These are phyloP conservation scores for Backusella morwellensis DNA, from an alignment of 192 early-diverging fungal genomes.

Conservation along the genomic window DNA sequence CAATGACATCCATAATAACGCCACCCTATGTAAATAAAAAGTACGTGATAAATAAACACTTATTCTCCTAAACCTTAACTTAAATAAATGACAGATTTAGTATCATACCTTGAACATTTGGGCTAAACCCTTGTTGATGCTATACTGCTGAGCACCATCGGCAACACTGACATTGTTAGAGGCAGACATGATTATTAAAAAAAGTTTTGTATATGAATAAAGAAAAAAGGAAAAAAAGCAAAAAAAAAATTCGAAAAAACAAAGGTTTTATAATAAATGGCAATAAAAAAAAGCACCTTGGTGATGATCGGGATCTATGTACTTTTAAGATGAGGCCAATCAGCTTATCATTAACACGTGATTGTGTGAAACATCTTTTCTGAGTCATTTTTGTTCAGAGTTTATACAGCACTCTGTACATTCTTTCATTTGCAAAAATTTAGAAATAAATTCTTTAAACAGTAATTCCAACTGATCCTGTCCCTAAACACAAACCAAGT, in stretches of 20 bases:
- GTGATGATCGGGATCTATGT: not conserved
- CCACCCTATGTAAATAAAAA: constrained; percentile 65
- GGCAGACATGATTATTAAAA: not conserved
- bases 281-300: not conserved
- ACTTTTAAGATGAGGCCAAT: not conserved
- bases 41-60: not conserved
- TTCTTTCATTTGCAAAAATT: not conserved
- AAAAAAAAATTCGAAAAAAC: not conserved
- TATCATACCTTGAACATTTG: constrained; percentile 91
- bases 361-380: constrained; percentile 20
- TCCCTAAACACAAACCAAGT: not conserved
- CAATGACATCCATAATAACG: constrained; percentile 99
- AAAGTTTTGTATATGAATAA: not conserved
- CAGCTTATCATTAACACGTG: not conserved
- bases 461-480: not conserved
- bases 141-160: constrained; percentile 45
- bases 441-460: not conserved
- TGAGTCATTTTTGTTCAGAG: constrained; percentile 13
- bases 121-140: constrained; percentile 93
- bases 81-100: not conserved
- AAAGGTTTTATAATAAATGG: not conserved
- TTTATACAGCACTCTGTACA: not conserved
- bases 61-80: constrained; percentile 4
- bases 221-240: not conserved
- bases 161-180: not conserved